Conservation (phyloP, 1,284 basidiomycete species). For the Rugosomyces carneus region DNA sequence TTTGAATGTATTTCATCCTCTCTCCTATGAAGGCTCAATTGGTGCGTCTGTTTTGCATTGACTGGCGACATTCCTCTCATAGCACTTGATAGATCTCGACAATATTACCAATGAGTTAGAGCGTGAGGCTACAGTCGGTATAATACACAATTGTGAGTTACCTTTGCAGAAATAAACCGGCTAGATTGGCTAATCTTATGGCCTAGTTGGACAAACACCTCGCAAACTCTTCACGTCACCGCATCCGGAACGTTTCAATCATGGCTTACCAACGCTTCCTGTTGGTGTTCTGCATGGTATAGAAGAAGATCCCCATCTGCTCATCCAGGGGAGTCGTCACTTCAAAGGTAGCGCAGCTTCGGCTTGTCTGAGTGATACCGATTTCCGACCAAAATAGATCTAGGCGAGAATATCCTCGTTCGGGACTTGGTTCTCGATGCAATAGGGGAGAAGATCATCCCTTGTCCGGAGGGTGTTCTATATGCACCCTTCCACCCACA, state of each 20-base stretch:
- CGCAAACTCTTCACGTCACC: slow-evolving; percentile 81
- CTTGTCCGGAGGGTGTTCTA: slow-evolving; percentile 55
- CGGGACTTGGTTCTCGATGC: slow-evolving; percentile 50
- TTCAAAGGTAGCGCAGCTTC: slow-evolving; percentile 46
- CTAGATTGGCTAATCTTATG: slow-evolving; percentile 11
- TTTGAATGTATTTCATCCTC: slow-evolving; percentile 88
- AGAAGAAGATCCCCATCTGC: slow-evolving; percentile 67
- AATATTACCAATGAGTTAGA: slow-evolving; percentile 81
- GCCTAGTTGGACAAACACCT: slow-evolving; percentile 82
- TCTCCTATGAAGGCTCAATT: slow-evolving; percentile 92
- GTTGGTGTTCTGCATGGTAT: slow-evolving; percentile 69
- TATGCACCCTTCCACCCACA: slow-evolving; percentile 56
- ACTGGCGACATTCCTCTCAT: background rate
- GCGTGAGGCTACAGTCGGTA: slow-evolving; percentile 87
- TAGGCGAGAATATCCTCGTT: slow-evolving; percentile 41
- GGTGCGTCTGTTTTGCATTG: slow-evolving; percentile 35
- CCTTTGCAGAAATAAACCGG: background rate
- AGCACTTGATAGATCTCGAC: slow-evolving; percentile 60
- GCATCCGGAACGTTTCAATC: slow-evolving; percentile 73
- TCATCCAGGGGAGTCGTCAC: slow-evolving; percentile 51
- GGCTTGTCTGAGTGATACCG: background rate
- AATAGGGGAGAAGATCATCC: slow-evolving; percentile 56
- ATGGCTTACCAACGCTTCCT: slow-evolving; percentile 66
- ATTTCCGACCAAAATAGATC: slow-evolving; percentile 33
- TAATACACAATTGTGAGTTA: slow-evolving; percentile 86